Evolutionary conservation across 331 rosid genomes (phyloP), one percentile per base, ranked within the genome.

Genomic region (Malus hybrid): DNA sequence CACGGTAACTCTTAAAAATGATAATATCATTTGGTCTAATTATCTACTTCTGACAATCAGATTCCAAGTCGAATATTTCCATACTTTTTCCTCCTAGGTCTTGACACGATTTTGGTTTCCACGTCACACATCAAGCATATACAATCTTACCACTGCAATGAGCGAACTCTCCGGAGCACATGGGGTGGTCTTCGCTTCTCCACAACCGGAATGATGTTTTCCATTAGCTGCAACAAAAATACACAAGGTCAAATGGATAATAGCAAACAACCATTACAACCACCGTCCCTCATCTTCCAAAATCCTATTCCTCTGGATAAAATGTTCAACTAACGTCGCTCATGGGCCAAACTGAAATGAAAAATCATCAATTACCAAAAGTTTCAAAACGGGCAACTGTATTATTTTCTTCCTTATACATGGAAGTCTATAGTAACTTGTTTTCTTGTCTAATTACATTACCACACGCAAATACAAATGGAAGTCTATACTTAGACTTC

Each of bases 111-210:
- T 64, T 62, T 79, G 74, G 42, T 68, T 78, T 64, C 68, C 60
- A 6, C 33, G 44, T 77, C 34, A 65, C 81, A 61, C 44, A 39
- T 61, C 70, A 72, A 58, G 76, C 75, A 80, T 75, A 50, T 78
- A 67, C 58, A 33, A 71, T 76, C 87, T 87, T 81, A 93, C 98
- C 97, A 93, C 76, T 88, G 66, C 81, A 75, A 71, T 22, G 97
- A 91, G 64, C 58, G 79, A 76, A 86, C 85, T 69, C 97, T 85
- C 3, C 96, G 89, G 33, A 91, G 93, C 55, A 61, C 78, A 46
- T 83, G 92, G 2, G 88, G 87, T 5, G 90, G 95, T 76, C 74
- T 81, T 78, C 79, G 91, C 87, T 88, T 87, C 85, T 91, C 97
- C 32, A 73, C 90, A 39, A 88, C 36, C 7, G 97, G 98, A 44